Evolutionary conservation across 176 grass and related monocot genomes (phyloP), one percentile per base, ranked within the genome.

Genomic region (Hsuehochloa calcarea): DNA sequence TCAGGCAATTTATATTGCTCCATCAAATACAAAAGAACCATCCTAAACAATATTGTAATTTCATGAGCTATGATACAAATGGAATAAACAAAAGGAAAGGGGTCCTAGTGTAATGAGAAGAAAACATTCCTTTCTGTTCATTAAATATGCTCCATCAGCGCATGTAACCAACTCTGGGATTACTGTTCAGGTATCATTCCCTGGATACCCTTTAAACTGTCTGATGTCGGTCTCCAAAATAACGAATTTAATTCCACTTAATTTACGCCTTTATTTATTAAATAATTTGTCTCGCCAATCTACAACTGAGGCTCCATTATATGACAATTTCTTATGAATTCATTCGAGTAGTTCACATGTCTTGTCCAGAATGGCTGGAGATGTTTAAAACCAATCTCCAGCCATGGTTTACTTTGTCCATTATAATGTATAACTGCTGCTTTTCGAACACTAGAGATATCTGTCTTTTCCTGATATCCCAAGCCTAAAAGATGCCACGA

Each of bases 401-500:
- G 74, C 96, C 96, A 98, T 23, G 96, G 96, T 73, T 98, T 98
- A 79, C 91, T 92, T 79, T 92, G 96, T 3, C 96, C 96, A 31
- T 91, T 98, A 76, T 98, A 98, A 82, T 98, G 96, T 83, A 98
- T 93, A 83, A 98, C 96, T 51, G 96, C 93, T 75, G 96, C 91
- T 77, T 93, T 95, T 64, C 41, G 78, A 54, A 94, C 88, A 78
- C 82, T 90, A 71, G 74, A 66, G 72, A 95, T 78, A 83, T 98
- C 86, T 10, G 96, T 95, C 79, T 95, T 93, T 89, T 98, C 96
- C 70, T 98, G 96, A 87, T 98, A 95, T 25, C 96, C 96, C 84
- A 98, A 90, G 22, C 96, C 96, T 87, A 98, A 82, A 47, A 98
- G 79, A 80, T 98, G 96, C 96, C 96, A 98, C 0, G 89, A 95